These are phyloP conservation scores for Termitomyces heimii DNA, from an alignment of 768 basidiomycete genomes.

Conservation along the genomic window DNA sequence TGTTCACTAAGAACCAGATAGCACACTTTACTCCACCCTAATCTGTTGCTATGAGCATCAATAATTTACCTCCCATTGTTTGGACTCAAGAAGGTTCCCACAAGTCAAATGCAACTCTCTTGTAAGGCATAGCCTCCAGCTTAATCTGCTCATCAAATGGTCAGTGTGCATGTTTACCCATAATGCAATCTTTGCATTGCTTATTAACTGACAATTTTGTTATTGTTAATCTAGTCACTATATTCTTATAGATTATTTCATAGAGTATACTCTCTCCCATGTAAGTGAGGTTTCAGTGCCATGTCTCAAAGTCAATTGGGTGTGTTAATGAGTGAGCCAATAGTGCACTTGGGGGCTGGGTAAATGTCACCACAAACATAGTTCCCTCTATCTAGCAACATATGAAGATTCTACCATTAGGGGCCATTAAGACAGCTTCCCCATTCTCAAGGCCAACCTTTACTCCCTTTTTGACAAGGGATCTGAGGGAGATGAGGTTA, in stretches of 20 bases:
- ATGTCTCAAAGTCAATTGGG: background rate
- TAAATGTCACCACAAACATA: background rate
- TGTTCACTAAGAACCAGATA: background rate
- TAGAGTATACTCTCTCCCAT: background rate
- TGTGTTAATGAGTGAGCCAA: background rate
- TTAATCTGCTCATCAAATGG: too few species aligned
- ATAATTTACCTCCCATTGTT: background rate
- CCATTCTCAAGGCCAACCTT: background rate
- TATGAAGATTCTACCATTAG: too few species aligned
- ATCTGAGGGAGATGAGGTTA: background rate
- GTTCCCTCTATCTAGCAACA: too few species aligned
- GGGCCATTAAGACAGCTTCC: background rate
- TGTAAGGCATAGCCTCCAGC: too few species aligned
- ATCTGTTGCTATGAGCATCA: background rate
- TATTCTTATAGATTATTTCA: background rate
- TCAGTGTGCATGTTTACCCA: too few species aligned
- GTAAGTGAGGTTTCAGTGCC: background rate
- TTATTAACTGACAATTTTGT: too few species aligned
- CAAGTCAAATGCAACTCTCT: too few species aligned
- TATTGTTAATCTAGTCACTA: too few species aligned
- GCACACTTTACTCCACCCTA: background rate
- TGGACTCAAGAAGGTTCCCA: background rate
- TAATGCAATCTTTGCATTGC: too few species aligned
- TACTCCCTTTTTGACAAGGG: background rate
- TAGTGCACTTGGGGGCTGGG: background rate